These are phyloP conservation scores for Astrothelium macrocarpum DNA, from an alignment of 495 filamentous ascomycete genomes.

Conservation along the genomic window DNA sequence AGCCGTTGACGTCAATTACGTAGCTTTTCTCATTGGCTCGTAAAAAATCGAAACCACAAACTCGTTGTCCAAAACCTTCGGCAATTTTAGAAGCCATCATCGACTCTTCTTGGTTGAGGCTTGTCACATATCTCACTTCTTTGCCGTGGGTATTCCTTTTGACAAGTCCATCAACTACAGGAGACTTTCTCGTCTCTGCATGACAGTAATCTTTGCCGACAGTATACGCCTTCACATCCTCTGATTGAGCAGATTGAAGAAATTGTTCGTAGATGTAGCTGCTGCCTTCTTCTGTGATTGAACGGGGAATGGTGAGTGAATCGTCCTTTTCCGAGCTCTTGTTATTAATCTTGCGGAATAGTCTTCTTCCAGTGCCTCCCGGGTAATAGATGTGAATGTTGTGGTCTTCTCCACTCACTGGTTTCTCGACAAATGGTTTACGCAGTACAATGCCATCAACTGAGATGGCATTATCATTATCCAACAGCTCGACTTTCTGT, in stretches of 20 bases:
- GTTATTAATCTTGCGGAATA: conserved; percentile 96
- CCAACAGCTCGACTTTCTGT: conserved; percentile 67
- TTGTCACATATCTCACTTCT: conserved; percentile 90
- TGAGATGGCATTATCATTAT: conserved; percentile 75
- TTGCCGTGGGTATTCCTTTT: conserved; percentile 94
- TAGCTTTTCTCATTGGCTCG: conserved; percentile 81
- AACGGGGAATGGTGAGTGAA: conserved; percentile 61
- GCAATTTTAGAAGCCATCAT: conserved; percentile 83
- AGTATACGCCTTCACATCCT: conserved; percentile 98
- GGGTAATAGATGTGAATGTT: conserved; percentile 98
- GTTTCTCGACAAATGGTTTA: conserved; percentile 98
- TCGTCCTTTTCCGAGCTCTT: conserved; percentile 93
- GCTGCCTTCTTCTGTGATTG: conserved; percentile 61
- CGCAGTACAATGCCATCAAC: conserved; percentile 74
- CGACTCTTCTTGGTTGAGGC: conserved; percentile 68
- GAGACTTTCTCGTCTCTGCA: conserved; percentile 92
- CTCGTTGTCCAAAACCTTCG: conserved; percentile 82
- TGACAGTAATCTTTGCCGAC: conserved; percentile 91
- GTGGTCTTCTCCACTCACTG: conserved; percentile 95
- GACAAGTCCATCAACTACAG: conserved; percentile 92
- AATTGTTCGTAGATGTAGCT: conserved; percentile 98
- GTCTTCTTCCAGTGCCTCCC: conserved; percentile 74
- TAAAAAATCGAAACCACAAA: conserved; percentile 94
- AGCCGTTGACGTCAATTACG: conserved; percentile 98
- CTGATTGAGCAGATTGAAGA: conserved; percentile 86